Conservation (phyloP, 2,329 filamentous ascomycete species). For the Onygenales sp. region DNA sequence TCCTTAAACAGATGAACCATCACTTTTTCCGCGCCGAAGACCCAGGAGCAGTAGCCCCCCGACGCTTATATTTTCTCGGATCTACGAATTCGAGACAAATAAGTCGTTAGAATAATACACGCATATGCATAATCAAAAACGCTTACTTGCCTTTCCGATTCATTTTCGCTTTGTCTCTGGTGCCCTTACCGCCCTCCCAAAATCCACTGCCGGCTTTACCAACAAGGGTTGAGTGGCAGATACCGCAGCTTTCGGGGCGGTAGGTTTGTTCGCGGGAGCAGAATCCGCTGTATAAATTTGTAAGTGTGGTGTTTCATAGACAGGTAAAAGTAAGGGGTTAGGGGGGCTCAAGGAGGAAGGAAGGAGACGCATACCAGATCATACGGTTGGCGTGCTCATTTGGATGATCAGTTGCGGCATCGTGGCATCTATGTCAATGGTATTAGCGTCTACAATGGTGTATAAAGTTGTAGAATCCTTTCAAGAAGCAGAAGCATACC, state of each 20-base stretch:
- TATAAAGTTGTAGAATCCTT: slow-evolving; percentile 3
- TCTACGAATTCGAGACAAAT: slow-evolving; percentile 33
- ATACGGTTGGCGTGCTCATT: slow-evolving; percentile 78
- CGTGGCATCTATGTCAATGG: slow-evolving; percentile 53
- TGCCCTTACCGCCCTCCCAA: slow-evolving; percentile 81
- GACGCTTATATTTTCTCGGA: slow-evolving; percentile 60
- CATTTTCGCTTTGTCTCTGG: slow-evolving; percentile 62
- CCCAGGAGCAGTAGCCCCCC: slow-evolving; percentile 34
- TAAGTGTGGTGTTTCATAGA: slow-evolving; percentile 1
- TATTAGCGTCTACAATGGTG: no score
- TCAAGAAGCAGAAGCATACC: slow-evolving; percentile 24
- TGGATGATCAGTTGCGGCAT: slow-evolving; percentile 58
- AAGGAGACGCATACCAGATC: slow-evolving; percentile 49
- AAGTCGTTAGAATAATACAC: neutral
- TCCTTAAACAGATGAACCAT: neutral
- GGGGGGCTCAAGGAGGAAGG: neutral
- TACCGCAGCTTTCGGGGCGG: slow-evolving; percentile 62
- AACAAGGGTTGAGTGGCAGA: slow-evolving; percentile 62
- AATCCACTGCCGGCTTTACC: slow-evolving; percentile 61
- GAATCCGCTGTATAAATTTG: slow-evolving; percentile 41
- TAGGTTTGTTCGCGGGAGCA: slow-evolving; percentile 76
- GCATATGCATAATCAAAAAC: neutral
- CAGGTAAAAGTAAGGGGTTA: slow-evolving; percentile 1
- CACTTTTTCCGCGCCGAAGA: slow-evolving; percentile 4
- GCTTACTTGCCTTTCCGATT: slow-evolving; percentile 49